phyloP scores from a whole-genome alignment of 805 yeast genomes.

The Saccharomyces mikatae region DNA sequence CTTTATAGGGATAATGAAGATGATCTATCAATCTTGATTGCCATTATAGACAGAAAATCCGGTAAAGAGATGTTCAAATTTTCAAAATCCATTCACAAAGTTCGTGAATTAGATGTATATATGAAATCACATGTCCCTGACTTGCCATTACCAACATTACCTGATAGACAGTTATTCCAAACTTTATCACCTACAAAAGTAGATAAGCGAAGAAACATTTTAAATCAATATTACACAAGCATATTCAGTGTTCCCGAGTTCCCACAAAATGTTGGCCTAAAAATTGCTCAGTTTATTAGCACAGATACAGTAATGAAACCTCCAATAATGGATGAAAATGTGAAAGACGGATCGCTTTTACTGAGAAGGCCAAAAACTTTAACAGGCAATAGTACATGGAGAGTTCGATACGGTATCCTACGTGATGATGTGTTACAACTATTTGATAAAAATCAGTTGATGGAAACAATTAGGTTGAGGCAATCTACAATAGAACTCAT shows the following conservation, averaged over 20 bases:
- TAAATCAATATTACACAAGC: constrained; percentile 53
- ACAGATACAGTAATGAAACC: constrained; percentile 57
- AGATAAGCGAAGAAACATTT: constrained; percentile 46
- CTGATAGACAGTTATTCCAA: constrained; percentile 55
- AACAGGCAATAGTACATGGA: constrained; percentile 61
- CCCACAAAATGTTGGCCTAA: constrained; percentile 42
- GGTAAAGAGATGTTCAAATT: constrained; percentile 69
- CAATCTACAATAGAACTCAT: constrained; percentile 34
- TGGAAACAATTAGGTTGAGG: constrained; percentile 37
- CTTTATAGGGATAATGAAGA: constrained; percentile 37
- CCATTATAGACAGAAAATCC: constrained; percentile 53
- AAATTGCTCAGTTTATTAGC: constrained; percentile 58
- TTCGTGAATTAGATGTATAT: constrained; percentile 53
- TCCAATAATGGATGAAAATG: constrained; percentile 43
- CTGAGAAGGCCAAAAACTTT: constrained; percentile 45
- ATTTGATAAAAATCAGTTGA: constrained; percentile 43
- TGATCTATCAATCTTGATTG: constrained; percentile 54
- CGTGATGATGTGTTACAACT: constrained; percentile 52
- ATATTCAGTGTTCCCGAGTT: constrained; percentile 50
- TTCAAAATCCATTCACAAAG: constrained; percentile 51
- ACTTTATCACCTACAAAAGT: constrained; percentile 49
- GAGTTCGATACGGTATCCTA: constrained; percentile 57
- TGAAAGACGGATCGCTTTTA: constrained; percentile 57
- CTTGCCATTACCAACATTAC: constrained; percentile 47
- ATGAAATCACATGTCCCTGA: constrained; percentile 48